Evolutionary conservation across 306 rosid genomes (phyloP).

Genomic region (Prunus mira): DNA sequence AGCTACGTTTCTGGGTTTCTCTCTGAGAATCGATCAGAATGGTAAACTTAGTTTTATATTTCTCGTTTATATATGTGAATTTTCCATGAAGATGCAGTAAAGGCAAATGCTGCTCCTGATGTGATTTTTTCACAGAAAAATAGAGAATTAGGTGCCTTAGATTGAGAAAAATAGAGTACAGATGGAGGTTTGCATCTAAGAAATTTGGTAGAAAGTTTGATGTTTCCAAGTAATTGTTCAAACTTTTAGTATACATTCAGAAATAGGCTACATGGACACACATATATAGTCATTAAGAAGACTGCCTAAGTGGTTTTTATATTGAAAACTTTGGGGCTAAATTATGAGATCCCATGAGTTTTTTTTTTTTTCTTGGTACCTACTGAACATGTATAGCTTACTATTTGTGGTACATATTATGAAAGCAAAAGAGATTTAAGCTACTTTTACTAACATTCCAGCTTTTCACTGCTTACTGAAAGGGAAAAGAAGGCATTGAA

Average conservation of each 20-base stretch:
- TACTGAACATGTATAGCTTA: neutral
- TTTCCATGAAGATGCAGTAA: neutral
- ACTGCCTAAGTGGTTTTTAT: neutral
- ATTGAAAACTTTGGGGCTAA: neutral
- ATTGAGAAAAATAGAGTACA: neutral
- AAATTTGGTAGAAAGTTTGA: neutral
- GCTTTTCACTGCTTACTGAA: constrained; percentile 1
- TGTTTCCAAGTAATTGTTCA: neutral
- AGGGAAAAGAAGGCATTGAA: constrained; percentile 5
- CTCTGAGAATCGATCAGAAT: constrained; percentile 9
- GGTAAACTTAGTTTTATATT: constrained; percentile 14
- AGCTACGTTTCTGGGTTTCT: constrained; percentile 18
- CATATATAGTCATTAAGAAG: neutral
- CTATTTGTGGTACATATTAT: neutral
- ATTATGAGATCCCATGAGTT: neutral
- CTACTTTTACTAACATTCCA: neutral
- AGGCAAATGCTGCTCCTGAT: neutral
- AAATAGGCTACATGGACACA: neutral
- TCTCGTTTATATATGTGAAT: neutral
- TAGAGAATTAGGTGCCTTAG: neutral
- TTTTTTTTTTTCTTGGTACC: neutral
- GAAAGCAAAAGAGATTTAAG: neutral
- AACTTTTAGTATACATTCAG: neutral
- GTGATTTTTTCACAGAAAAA: neutral
- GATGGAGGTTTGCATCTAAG: too few species aligned